Base-by-base conservation (phyloP, 345 rosid species). In the Hypericum perforatum region DNA sequence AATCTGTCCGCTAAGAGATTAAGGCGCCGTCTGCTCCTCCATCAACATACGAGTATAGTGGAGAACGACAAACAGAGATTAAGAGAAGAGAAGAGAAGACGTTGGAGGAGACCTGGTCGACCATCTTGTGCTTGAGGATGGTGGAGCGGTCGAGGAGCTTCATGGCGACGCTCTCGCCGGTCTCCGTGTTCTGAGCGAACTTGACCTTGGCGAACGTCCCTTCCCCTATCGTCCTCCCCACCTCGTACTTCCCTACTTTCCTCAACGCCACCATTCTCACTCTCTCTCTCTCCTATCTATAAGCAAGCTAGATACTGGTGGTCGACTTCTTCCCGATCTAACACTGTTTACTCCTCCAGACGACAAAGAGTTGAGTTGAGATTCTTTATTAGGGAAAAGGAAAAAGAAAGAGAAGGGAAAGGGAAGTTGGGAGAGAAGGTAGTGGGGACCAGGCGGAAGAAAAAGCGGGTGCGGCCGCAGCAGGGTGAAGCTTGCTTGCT, bases 151-250 rank as follows among this genome's bases (percentile, higher is more conserved):
- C 96, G 40, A 91, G 78, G 40, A 87, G 72, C 72, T 91, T 91
- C 96, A 87, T 79, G 71, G 98, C 96, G n/a, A 87, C 98, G 65
- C 98, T 91, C 73, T 87, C 96, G 8, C 98, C 96, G 12, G 98
- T 85, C 78, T 91, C 98, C 2, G 96, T 91, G 72, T 91, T 91
- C 64, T 87, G 96, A 13, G 98, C 95, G 64, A 87, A 91, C 82
- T 82, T 91, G 6, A 91, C 96, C 72, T 91, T 91, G 0, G 98
- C 98, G 63, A 82, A 91, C 45, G 95, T 91, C 38, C 96, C 96
- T 77, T 87, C 98, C 8, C 96, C 98, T 58, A 91, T 81, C 6
- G 98, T 91, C 61, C 98, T 87, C 43, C 98, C 98, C 41, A 87
- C 70, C 66, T 91, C 96, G 67, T 91, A 91, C 78, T 91, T 91